Base-by-base conservation (phyloP, 441 rosid genomes). In the Erodium trifolium region DNA sequence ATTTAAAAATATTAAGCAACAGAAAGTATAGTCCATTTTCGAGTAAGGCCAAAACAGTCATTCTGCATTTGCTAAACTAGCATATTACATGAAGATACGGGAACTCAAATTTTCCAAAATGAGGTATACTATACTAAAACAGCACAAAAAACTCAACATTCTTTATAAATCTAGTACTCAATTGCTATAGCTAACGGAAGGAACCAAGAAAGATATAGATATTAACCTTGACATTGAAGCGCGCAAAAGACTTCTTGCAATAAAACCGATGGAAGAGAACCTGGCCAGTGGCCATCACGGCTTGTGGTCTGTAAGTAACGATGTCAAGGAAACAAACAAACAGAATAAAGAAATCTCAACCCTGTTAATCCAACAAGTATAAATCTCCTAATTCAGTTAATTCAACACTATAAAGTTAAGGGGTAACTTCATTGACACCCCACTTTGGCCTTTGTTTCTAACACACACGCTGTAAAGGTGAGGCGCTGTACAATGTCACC, bases 211-310 rank as follows among this genome's bases (percentile, higher is more conserved):
- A 18, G 63, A 57, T 18, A 17, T 16, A 18, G 63, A 57, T 8
- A 65, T 12, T 68, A 72, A 93, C 97, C 96, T 93, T 93, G 14
- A 83, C 97, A 74, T 91, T 87, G 62, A 91, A 94, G 19, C 88
- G 90, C 18, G 89, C 89, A 74, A 94, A 81, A n/a, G 97, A 93
- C 73, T 91, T 93, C 83, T 89, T 93, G 84, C 97, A 91, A 70
- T 85, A 91, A 78, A 91, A 91, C 0, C 93, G 89, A 71, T 91
- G 97, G 67, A 93, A 93, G 45, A 91, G 79, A 71, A 93, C 97
- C 74, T 93, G 97, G 14, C 90, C 97, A 14, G 97, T 94, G 37
- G 97, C 99, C 96, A 94, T 91, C 71, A 91, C 97, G 47, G 96
- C 96, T 71, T 94, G 99, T 35, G 94, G 94, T 71, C 98, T 92